Percentiles rank a stretch among this genome's conserved stretches.
Evolutionary conservation across 257 asterid species (phyloP).

Genomic region (Solanum paucissectum): DNA sequence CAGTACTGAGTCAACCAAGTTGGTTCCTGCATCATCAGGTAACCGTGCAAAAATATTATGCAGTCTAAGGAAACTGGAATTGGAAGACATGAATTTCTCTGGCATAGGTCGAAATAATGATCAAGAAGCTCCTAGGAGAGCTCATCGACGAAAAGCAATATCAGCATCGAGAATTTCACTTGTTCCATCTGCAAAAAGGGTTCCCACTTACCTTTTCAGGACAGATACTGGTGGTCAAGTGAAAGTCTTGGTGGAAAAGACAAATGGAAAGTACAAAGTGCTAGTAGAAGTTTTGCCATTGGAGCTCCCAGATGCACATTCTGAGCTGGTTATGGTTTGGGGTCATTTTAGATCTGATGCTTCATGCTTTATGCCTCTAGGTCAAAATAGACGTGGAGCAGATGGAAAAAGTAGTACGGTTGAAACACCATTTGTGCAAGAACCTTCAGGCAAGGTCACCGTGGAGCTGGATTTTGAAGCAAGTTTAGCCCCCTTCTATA

Average conservation of each 20-base stretch:
- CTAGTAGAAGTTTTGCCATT: slow-evolving; percentile 37
- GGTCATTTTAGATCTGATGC: slow-evolving; percentile 59
- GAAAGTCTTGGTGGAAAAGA: slow-evolving; percentile 46
- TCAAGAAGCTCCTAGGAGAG: slow-evolving; percentile 11
- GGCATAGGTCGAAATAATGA: slow-evolving; percentile 1
- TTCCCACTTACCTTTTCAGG: slow-evolving; percentile 49
- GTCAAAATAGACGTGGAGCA: slow-evolving; percentile 18
- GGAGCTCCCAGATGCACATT: slow-evolving; percentile 18
- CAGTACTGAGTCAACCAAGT: slow-evolving; percentile 19
- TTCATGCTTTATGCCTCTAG: slow-evolving; percentile 36
- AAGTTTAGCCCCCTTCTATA: slow-evolving; percentile 53
- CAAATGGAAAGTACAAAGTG: slow-evolving; percentile 29
- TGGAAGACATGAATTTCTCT: slow-evolving; percentile 6
- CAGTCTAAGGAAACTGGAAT: slow-evolving; percentile 12
- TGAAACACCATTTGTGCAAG: slow-evolving; percentile 48
- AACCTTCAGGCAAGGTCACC: slow-evolving; percentile 25
- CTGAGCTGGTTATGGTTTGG: slow-evolving; percentile 51
- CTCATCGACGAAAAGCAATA: slow-evolving; percentile 30
- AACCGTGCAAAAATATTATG: slow-evolving; percentile 14
- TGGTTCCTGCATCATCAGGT: slow-evolving; percentile 11
- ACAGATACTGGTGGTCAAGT: slow-evolving; percentile 58
- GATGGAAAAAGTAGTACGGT: slow-evolving; percentile 14
- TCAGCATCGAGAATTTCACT: slow-evolving; percentile 27
- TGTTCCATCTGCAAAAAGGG: slow-evolving; percentile 25
- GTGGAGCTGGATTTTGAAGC: slow-evolving; percentile 60